Evolutionary conservation across 139 green algal species (phyloP), one percentile per base, ranked within the genome.

Genomic region (Klebsormidium nitens): DNA sequence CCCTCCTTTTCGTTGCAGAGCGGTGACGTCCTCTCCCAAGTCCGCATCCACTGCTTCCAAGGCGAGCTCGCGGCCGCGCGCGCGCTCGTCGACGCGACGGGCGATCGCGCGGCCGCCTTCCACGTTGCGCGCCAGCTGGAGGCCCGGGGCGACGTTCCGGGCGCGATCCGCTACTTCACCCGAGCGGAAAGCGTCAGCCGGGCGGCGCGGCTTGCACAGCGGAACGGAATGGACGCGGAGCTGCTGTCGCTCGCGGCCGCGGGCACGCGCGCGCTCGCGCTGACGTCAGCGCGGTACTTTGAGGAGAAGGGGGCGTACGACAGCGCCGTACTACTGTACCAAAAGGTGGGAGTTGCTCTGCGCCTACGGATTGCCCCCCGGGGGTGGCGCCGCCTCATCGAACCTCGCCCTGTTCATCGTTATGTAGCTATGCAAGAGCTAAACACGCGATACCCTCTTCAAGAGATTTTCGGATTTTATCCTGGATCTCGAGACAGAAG

Each of bases 121-220:
- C 83, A 91, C 74, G 64, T 95, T 29, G 89, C 83, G 2, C 79
- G 87, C 5, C 82, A 89, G 77, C 87, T 86, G 36, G 89, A 92
- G 76, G 84, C 85, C 0, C 26, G 46, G 31, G 61, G 73, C 36
- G 26, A 64, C 39, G 58, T 64, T 29, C 29, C 47, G 32, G 69
- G 77, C 6, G 79, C 79, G 14, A 60, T 85, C 17, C 14, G 66
- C n/a, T 80, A 69, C 59, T 85, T 70, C 72, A 56, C 28, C 26
- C 56, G 57, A 31, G 59, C 74, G 1, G 11, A 57, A 26, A 46
- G 74, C 2, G 59, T 49, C 79, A 67, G 38, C 70, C 70, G 82
- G 36, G 79, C 74, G 6, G 61, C 76, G 42, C 69, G 79, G 19
- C 70, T 85, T 34, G 73, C 69, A 28, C 74, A 67, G 35, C 35